Evolutionary conservation across 2,329 filamentous ascomycete genomes (phyloP).

Genomic region (Colletotrichum karsti): DNA sequence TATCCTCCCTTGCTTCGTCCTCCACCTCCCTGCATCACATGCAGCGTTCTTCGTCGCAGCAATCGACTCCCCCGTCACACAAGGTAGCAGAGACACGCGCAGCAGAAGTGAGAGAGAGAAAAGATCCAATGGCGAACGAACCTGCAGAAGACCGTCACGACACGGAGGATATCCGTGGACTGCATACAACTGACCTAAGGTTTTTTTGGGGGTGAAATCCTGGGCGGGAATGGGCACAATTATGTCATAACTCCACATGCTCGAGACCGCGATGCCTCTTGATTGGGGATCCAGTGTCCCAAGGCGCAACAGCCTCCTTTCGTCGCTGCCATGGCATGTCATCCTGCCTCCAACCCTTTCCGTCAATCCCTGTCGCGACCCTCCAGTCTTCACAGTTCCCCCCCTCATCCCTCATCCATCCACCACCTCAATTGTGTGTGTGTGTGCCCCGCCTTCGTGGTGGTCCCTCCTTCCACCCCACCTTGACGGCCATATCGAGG

Average conservation of each 20-base stretch:
- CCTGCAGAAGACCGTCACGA: constrained; percentile 2
- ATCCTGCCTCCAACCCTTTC: constrained; percentile 36
- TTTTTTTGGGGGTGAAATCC: too few species aligned
- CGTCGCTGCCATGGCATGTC: constrained; percentile 34
- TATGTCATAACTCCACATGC: constrained; percentile 34
- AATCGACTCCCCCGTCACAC: not conserved
- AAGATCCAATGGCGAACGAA: too few species aligned
- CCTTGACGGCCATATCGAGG: constrained; percentile 8
- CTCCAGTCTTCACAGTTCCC: not conserved
- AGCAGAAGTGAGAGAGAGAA: too few species aligned
- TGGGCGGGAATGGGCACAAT: constrained; percentile 22
- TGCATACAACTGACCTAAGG: too few species aligned
- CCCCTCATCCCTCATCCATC: not conserved
- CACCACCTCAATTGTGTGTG: too few species aligned
- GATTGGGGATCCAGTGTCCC: constrained; percentile 6
- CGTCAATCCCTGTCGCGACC: constrained; percentile 5
- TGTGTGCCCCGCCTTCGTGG: too few species aligned
- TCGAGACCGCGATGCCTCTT: constrained; percentile 8
- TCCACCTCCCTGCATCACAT: not conserved
- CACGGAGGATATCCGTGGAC: constrained; percentile 8
- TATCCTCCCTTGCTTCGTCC: not conserved
- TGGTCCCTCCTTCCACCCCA: not conserved
- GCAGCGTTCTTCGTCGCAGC: not conserved
- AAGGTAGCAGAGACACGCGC: too few species aligned
- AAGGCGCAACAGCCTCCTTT: not conserved